Conservation (phyloP, 2,329 filamentous ascomycete genomes). For the Aspergillus novoparasiticus region DNA sequence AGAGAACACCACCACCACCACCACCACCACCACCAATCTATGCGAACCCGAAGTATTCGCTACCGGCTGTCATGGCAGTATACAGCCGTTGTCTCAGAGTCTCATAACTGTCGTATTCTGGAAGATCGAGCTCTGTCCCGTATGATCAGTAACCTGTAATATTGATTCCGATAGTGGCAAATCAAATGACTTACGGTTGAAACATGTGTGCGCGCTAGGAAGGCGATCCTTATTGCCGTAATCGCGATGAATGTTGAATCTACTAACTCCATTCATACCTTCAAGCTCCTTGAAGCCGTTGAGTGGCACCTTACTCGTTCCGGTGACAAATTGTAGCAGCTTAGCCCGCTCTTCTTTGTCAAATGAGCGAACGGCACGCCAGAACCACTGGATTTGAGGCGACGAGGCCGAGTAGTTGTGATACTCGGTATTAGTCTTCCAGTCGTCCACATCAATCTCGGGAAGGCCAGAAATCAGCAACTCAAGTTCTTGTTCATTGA, state of each 20-base stretch:
- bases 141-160: conserved; percentile 37
- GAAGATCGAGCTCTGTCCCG: conserved; percentile 84
- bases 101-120: conserved; percentile 97
- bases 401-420: conserved; percentile 96
- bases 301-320: conserved; percentile 95
- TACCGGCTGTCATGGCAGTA: conserved; percentile 96
- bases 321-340: conserved; percentile 95
- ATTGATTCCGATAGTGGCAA: not conserved
- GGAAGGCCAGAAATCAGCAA: conserved; percentile 94
- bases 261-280: conserved; percentile 97
- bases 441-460: conserved; percentile 97
- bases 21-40: conserved; percentile 50
- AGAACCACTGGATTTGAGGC: conserved; percentile 99
- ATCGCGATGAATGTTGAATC: conserved; percentile 98
- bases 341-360: conserved; percentile 99
- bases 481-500: conserved; percentile 97
- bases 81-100: conserved; percentile 81
- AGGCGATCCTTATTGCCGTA: conserved; percentile 95
- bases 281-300: conserved; percentile 99
- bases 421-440: conserved; percentile 98
- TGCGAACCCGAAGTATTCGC: conserved; percentile 96
- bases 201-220: conserved; percentile 96
- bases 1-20: conserved; percentile 13
- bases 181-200: conserved; percentile 80
- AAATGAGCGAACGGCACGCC: conserved; percentile 93